These are phyloP conservation scores for Paramecium caudatum DNA, from an alignment of 73 alveolate species.

Conservation along the genomic window DNA sequence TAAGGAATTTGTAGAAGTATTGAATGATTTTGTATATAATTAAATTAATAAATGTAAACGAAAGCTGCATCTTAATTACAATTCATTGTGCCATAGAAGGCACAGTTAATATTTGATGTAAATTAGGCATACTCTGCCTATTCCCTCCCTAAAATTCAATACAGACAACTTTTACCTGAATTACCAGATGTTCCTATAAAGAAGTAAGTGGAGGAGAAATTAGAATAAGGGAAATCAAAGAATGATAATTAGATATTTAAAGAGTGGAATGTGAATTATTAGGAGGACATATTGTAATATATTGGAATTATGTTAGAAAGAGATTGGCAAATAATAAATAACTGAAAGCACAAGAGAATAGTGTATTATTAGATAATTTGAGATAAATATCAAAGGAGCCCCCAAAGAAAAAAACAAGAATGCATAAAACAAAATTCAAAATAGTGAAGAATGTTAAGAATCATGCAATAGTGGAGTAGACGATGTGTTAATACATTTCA, in stretches of 20 bases:
- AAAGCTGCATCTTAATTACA: slow-evolving; percentile 14
- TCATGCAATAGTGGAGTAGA: slow-evolving; percentile 48
- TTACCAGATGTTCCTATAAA: neutral
- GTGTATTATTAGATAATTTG: slow-evolving; percentile 29
- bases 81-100: slow-evolving; percentile 54
- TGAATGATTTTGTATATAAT: too few relatives aligned
- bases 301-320: neutral
- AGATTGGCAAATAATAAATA: slow-evolving; percentile 61
- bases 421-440: slow-evolving; percentile 73
- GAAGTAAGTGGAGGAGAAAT: slow-evolving; percentile 20
- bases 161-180: slow-evolving; percentile 51
- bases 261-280: slow-evolving; percentile 65
- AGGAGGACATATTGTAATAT: slow-evolving; percentile 35
- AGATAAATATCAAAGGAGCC: slow-evolving; percentile 56
- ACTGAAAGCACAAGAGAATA: slow-evolving; percentile 60
- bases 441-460: slow-evolving; percentile 67
- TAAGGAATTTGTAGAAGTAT: too few relatives aligned
- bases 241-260: slow-evolving; percentile 51
- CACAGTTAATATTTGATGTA: slow-evolving; percentile 9
- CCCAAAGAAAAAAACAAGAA: slow-evolving; percentile 74
- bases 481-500: slow-evolving; percentile 50
- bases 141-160: slow-evolving; percentile 55
- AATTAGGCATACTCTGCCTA: slow-evolving; percentile 61
- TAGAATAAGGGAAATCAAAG: neutral
- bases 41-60: neutral